phyloP scores from a whole-genome alignment of 805 yeast species.

The Myxozyma kluyveri region DNA sequence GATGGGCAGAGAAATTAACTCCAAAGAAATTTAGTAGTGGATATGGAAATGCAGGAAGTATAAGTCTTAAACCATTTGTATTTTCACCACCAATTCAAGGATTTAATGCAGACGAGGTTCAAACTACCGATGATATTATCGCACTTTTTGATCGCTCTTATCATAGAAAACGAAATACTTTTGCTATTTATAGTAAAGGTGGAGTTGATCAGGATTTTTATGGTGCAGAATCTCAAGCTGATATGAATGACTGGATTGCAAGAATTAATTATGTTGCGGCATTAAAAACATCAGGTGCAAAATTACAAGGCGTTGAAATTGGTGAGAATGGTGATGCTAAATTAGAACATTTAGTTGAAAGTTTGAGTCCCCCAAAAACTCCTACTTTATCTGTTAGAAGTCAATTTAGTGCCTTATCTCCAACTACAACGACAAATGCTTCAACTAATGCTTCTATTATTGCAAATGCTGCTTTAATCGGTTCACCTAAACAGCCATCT shows the following conservation, averaged over 20 bases:
- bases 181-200: conserved; percentile 37
- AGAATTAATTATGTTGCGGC: conserved; percentile 54
- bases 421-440: not conserved
- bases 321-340: conserved; percentile 7
- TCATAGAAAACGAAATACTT: conserved; percentile 30
- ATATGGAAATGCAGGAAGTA: not conserved
- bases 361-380: conserved; percentile 8
- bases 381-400: not conserved
- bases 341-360: conserved; percentile 13
- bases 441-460: not conserved
- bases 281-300: conserved; percentile 41
- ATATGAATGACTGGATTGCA: conserved; percentile 58
- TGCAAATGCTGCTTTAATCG: no score
- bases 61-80: conserved; percentile 6
- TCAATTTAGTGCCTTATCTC: not conserved
- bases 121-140: conserved; percentile 43
- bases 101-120: conserved; percentile 40
- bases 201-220: conserved; percentile 40
- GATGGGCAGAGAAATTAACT: conserved; percentile 3
- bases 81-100: conserved; percentile 40
- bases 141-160: conserved; percentile 37
- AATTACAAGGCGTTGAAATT: conserved; percentile 19
- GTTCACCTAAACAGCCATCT: not conserved
- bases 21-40: not conserved
- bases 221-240: conserved; percentile 47